phyloP scores from a whole-genome alignment of 140 eudicot genomes.

The Stevia rebaudiana region DNA sequence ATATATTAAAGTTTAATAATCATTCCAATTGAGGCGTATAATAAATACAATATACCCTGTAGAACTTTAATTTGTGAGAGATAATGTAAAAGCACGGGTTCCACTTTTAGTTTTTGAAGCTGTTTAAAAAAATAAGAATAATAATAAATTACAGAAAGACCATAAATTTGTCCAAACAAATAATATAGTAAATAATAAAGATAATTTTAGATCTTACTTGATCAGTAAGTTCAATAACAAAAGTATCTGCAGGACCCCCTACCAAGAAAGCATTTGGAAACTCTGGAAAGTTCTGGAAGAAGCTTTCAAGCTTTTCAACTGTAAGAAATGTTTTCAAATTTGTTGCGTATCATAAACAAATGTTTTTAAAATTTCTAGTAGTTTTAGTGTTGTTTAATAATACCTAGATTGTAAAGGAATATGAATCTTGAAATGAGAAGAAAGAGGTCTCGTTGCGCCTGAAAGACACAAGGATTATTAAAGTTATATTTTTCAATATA shows the following conservation, averaged over 20 bases:
- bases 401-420: slow-evolving; percentile 71
- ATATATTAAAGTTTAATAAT: not conserved
- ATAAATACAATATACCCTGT: too few relatives aligned
- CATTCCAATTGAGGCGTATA: not conserved
- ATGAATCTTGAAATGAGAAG: slow-evolving; percentile 84
- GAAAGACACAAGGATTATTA: slow-evolving; percentile 6
- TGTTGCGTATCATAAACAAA: too few relatives aligned
- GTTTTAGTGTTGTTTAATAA: not conserved
- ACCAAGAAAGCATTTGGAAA: slow-evolving; percentile 75
- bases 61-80: slow-evolving; percentile 67
- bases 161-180: not conserved
- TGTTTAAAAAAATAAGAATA: slow-evolving; percentile 12
- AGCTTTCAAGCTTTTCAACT: slow-evolving; percentile 66
- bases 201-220: slow-evolving; percentile 39
- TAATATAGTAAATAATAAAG: not conserved
- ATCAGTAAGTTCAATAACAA: slow-evolving; percentile 77
- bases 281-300: slow-evolving; percentile 64
- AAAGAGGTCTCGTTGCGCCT: slow-evolving; percentile 87
- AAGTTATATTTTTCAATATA: not conserved
- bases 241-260: slow-evolving; percentile 73
- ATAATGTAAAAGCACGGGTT: slow-evolving; percentile 88
- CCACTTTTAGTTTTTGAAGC: slow-evolving; percentile 93
- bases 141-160: not conserved
- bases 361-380: too few relatives aligned
- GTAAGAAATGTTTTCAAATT: too few relatives aligned